Base-by-base conservation (phyloP, 2,329 filamentous ascomycete genomes). In the Lasiodiplodia theobromae region DNA sequence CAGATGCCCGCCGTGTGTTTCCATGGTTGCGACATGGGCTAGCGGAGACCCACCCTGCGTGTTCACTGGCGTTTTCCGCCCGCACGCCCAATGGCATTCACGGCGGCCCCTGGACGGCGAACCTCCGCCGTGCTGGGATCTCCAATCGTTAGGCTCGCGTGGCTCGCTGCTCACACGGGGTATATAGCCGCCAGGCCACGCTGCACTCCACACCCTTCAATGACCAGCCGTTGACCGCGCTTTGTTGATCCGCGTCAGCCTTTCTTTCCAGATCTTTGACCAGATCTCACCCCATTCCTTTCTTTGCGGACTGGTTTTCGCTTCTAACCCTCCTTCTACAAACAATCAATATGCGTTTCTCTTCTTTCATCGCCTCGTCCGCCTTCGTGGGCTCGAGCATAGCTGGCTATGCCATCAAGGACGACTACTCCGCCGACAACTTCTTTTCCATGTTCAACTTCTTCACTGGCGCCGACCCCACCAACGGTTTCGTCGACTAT, bases 401-500 rank as follows among this genome's bases (percentile, higher is more conserved):
- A 77, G 78, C 78, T 75, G 77, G 77, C 77, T 73, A 71, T 70
- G 70, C 64, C 21, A 28, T 73, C 23, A 38, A 71, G 54, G 71
- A 73, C 56, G 71, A 69, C 52, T 73, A 73, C 69, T 67, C 47
- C 8, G 66, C 71, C 23, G 69, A 71, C 2, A 73, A 63, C 40
- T 81, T 81, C 74, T 81, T 81, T 70, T 71, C 76, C 70, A 72
- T 70, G 65, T 81, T 81, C 71, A 71, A 73, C 34, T 74, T 77
- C 66, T 80, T 74, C 71, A 80, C 78, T 25, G 79, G 71, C 21
- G 56, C 73, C 0, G 83, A 85, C 69, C 83, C 83, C 0, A 85
- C 83, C 2, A 73, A 82, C 58, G 83, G 82, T 14, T 80, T 81
- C 49, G 74, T 79, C 12, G 72, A 82, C 68, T 83, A 82, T 71